Base-by-base conservation (phyloP, 192 early-diverging fungal genomes). In the Coemansia sp. region DNA sequence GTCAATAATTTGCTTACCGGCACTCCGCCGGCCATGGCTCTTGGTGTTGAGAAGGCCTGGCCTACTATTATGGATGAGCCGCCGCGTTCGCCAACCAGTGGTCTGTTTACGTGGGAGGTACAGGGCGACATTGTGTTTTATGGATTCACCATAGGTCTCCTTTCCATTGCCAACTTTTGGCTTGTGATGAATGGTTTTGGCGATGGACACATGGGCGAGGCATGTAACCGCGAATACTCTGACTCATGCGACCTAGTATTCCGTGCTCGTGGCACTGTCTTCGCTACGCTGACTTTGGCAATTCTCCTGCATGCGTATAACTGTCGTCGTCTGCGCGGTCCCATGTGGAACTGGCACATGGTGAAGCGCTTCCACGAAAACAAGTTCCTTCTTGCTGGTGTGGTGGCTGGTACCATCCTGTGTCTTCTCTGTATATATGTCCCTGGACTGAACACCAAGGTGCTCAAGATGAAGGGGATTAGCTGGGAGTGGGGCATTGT, bases 1-100 rank as follows among this genome's bases (percentile, higher is more conserved):
- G 90, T 89, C 73, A 78, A 90, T 69, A 93, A 93, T 74, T 81
- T 94, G 68, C 71, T 94, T 23, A 93, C 93, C 0, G 84, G 86
- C 38, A 87, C 92, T 18, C 93, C 93, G 25, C 85, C 88, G 10
- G 90, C 91, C 21, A 87, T 94, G 83, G 83, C 87, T 51, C 79
- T 94, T 25, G 90, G 91, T 56, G 76, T 88, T 19, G 90, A 92
- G 67, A 82, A 79, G 64, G 74, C 85, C 8, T 83, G 81, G 64
- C 70, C 66, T 1, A 83, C 87, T 25, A 86, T 86, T 52, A 92
- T 91, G 91, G 78, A 79, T 25, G 85, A 87, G 60, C 89, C 91
- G 18, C 92, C 90, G 19, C 85, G 88, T 22, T 64, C 79, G 14
- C 60, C 78, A n/a, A 71, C 77, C 10, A 82, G 86, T 50, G 85